Evolutionary conservation across 1,284 basidiomycete species (phyloP), one percentile per base, ranked within the genome.

Genomic region (Vanrija humicola): DNA sequence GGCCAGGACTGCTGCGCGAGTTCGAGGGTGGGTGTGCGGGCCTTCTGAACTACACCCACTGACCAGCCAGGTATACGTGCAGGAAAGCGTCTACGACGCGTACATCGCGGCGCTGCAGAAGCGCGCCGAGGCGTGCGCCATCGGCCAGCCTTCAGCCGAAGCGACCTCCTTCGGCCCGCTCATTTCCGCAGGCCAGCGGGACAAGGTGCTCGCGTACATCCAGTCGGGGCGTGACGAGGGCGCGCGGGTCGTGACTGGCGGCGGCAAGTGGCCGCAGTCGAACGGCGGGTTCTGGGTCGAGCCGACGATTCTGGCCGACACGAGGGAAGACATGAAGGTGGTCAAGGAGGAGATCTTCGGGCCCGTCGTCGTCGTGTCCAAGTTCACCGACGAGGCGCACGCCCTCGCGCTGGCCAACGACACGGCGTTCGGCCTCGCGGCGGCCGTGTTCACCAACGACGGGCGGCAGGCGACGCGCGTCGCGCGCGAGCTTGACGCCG

Each of bases 121-220:
- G 45, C 86, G 85, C 67, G 85, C 87, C 14, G 84, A 88, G 65
- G 80, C 83, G 51, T 82, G 84, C 57, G 82, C 84, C 43, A 83
- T 93, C 50, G 89, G 88, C 1, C 46, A 72, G 68, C 90, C 88
- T 0, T 84, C 88, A 62, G 85, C 90, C 66, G 85, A 88, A 49
- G 79, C 79, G 46, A 84, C 82, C 10, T 83, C 83, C 51, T 88
- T 86, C 39, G 91, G 91, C 1, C 91, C 92, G 25, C 79, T 94
- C 68, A 85, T 91, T 42, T 91, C 89, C 25, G 88, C 88, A 70
- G 78, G 77, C 19, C 94, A 98, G 76, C 90, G 88, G 66, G 90
- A 96, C 74, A 87, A 88, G 63, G 85, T 98, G 49, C 87, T 91
- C 83, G 77, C 78, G 19, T 97, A 93, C 75, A 94, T 98, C 65